Conservation (phyloP, 2,329 filamentous ascomycete species). For the Stagonosporopsis rhizophila region DNA sequence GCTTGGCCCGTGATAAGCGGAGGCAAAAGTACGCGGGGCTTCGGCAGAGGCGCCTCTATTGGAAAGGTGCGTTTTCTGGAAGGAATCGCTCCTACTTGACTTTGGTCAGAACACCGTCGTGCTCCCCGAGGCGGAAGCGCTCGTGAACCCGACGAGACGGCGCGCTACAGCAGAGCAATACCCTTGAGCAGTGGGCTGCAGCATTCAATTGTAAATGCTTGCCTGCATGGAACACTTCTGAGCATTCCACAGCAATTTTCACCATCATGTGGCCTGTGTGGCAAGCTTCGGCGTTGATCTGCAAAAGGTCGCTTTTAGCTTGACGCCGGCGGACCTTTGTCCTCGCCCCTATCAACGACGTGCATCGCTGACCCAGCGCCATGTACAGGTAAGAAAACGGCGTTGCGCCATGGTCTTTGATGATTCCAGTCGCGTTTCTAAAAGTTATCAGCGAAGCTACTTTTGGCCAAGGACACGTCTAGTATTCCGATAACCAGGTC, state of each 20-base stretch:
- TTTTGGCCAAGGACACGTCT: constrained; percentile 11
- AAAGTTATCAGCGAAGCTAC: constrained; percentile 24
- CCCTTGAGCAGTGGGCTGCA: neutral
- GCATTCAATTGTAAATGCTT: neutral
- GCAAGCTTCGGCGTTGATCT: constrained; percentile 26
- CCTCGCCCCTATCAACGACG: constrained; percentile 23
- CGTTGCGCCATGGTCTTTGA: constrained; percentile 20
- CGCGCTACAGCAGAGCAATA: constrained; percentile 4
- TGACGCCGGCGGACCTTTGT: constrained; percentile 19
- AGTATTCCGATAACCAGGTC: constrained; percentile 37
- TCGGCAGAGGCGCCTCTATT: constrained; percentile 43
- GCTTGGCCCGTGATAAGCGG: constrained; percentile 44
- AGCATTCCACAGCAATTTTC: constrained; percentile 1
- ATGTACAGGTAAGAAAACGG: constrained; percentile 17
- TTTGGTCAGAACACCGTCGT: constrained; percentile 31
- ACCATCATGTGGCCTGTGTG: constrained; percentile 14
- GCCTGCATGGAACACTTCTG: neutral
- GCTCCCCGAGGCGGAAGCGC: constrained; percentile 7
- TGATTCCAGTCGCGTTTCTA: constrained; percentile 23
- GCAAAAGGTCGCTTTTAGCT: constrained; percentile 6
- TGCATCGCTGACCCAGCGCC: constrained; percentile 18
- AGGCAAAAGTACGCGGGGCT: constrained; percentile 44
- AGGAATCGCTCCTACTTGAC: constrained; percentile 30
- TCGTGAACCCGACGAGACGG: constrained; percentile 5
- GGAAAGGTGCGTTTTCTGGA: constrained; percentile 42